phyloP scores from a whole-genome alignment of 192 early-diverging fungal genomes.

The Coemansia asiatica region DNA sequence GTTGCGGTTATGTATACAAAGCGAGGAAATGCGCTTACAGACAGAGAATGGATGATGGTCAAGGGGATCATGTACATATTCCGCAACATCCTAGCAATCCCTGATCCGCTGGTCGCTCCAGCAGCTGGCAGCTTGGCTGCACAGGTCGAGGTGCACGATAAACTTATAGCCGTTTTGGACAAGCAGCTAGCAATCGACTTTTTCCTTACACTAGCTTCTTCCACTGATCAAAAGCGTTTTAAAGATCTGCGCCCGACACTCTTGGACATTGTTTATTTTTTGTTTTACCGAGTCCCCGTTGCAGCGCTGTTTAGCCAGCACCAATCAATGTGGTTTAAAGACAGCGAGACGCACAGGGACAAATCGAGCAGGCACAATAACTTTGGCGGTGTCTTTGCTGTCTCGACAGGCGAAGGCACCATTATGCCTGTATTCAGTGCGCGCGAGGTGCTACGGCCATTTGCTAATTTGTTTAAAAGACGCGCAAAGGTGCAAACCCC shows the following conservation, averaged over 20 bases:
- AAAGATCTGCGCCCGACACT: slow-evolving; percentile 39
- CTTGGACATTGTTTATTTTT: slow-evolving; percentile 49
- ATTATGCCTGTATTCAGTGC: slow-evolving; percentile 53
- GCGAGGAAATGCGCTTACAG: slow-evolving; percentile 7
- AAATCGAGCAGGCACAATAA: slow-evolving; percentile 59
- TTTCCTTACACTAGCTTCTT: slow-evolving; percentile 71
- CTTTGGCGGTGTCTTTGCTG: slow-evolving; percentile 68
- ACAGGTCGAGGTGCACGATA: slow-evolving; percentile 68
- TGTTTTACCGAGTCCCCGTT: slow-evolving; percentile 50
- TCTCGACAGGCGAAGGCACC: slow-evolving; percentile 47
- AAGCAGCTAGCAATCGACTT: slow-evolving; percentile 66
- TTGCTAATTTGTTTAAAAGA: slow-evolving; percentile 43
- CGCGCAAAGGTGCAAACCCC: slow-evolving; percentile 22
- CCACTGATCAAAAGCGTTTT: slow-evolving; percentile 59
- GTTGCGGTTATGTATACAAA: slow-evolving; percentile 38
- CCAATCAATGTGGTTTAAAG: slow-evolving; percentile 24
- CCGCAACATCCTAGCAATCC: slow-evolving; percentile 79
- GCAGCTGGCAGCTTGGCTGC: slow-evolving; percentile 56
- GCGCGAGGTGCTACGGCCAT: slow-evolving; percentile 38
- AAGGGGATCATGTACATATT: slow-evolving; percentile 69
- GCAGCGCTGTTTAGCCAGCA: slow-evolving; percentile 32
- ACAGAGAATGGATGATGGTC: slow-evolving; percentile 41
- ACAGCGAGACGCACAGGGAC: slow-evolving; percentile 12
- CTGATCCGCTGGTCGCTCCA: slow-evolving; percentile 64
- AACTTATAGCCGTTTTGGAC: slow-evolving; percentile 57